These are phyloP conservation scores for Vicia villosa DNA, from an alignment of 306 rosid species.

Conservation along the genomic window DNA sequence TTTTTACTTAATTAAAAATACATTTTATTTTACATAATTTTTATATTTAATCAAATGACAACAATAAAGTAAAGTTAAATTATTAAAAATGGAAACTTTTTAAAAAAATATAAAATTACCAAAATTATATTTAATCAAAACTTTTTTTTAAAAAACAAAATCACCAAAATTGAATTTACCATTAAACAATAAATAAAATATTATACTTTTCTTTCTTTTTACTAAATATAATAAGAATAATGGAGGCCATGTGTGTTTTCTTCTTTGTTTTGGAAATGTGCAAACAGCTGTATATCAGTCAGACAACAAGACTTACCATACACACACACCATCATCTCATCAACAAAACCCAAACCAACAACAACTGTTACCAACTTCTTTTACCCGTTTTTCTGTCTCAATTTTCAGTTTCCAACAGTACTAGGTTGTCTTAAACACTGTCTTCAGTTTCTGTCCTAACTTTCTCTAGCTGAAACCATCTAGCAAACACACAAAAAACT, in stretches of 20 bases:
- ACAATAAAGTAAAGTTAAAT: no score
- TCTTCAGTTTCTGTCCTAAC: constrained; percentile 35
- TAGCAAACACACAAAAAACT: constrained; percentile 17
- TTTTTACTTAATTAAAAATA: no score
- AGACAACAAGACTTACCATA: constrained; percentile 27
- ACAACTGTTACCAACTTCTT: not conserved
- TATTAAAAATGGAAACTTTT: no score
- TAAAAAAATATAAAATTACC: no score
- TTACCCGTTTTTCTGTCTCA: not conserved
- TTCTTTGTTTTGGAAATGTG: constrained; percentile 38
- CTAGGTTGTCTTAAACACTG: constrained; percentile 44
- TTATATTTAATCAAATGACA: no score
- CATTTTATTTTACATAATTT: no score
- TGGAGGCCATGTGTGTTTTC: constrained; percentile 42
- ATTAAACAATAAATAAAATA: not conserved
- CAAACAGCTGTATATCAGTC: constrained; percentile 40
- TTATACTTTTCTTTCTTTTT: no score
- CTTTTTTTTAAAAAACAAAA: no score
- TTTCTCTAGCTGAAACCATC: constrained; percentile 34
- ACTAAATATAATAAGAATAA: not conserved
- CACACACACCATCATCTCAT: constrained; percentile 23
- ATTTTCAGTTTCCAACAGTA: constrained; percentile 30
- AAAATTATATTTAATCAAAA: no score
- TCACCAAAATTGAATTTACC: no score
- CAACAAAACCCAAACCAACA: constrained; percentile 20